Evolutionary conservation across 305 asterid species (phyloP), one percentile per base, ranked within the genome.

Genomic region (Fraxinus sp.): DNA sequence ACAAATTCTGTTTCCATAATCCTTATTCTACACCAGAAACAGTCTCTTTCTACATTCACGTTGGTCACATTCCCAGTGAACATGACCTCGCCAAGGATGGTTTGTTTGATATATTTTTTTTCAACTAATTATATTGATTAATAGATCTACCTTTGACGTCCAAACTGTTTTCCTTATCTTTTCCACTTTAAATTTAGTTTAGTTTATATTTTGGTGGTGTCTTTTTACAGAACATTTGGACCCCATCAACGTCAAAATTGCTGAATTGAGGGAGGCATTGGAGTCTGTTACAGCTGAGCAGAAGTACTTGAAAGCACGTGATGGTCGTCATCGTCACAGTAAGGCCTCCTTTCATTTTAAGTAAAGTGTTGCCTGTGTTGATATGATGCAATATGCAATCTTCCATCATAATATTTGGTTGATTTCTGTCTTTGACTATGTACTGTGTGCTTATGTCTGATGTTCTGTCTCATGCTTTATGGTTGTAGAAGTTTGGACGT

Each of bases 41-140:
- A 0, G 98, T 96, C 86, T 94, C 99, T 80, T 96, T 96, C 94
- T 86, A 94, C 90, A 91, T 96, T 76, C 99, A 94, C 59, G 90
- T 90, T 18, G 99, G 99, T 84, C 98, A 93, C 84, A 91, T 96
- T 83, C 98, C 99, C 71, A 87, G 86, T 44, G 97, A 96, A 78
- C 97, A 94, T 77, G 93, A 96, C 89, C 92, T 96, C 62, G 98
- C 97, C 18, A 96, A 94, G 88, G 98, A 96, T 90, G 99, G 99
- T 96, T 78, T 11, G 97, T 90, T 76, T 41, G 30, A 82, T 33
- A 1, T 24, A 5, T 79, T 68, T 57, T 82, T 46, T 64, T 79
- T 57, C 33, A 49, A 33, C 75, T 76, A 4, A 1, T 41, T 49
- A 18, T 26, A n/a, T 78, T 37, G n/a, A 74, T 55, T 74, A 74